phyloP scores from a whole-genome alignment of 176 grass and related monocot genomes.

The Ensete glaucum region DNA sequence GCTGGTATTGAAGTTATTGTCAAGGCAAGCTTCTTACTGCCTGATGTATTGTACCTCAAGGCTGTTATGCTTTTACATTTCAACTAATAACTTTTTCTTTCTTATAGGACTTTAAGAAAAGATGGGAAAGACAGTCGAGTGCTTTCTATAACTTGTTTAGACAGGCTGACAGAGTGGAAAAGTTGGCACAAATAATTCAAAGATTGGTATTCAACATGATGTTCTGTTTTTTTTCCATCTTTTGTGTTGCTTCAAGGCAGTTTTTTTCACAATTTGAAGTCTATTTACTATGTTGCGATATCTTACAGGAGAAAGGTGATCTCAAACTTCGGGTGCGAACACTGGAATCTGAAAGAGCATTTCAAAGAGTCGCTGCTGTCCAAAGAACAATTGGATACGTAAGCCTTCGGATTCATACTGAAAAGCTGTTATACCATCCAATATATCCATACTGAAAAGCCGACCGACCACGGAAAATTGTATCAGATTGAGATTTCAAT shows the following conservation, averaged over 20 bases:
- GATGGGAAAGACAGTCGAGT: conserved; percentile 89
- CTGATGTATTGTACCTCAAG: conserved; percentile 2
- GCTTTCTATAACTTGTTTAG: conserved; percentile 95
- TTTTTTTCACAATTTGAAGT: conserved; percentile 14
- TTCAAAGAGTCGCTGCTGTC: conserved; percentile 83
- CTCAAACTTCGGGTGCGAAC: conserved; percentile 92
- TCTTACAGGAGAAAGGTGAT: conserved; percentile 88
- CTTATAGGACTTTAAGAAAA: conserved; percentile 73
- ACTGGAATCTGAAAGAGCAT: conserved; percentile 93
- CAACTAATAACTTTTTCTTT: conserved; percentile 11
- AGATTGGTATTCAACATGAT: conserved; percentile 44
- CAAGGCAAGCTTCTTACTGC: conserved; percentile 48
- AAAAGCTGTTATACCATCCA: neutral
- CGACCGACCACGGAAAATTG: too few species aligned
- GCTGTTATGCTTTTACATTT: conserved; percentile 1
- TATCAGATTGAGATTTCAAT: too few species aligned
- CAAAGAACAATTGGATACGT: conserved; percentile 96
- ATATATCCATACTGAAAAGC: too few species aligned
- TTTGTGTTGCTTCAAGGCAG: neutral
- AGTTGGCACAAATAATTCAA: conserved; percentile 75
- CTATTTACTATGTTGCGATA: conserved; percentile 5
- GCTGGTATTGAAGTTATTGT: conserved; percentile 87
- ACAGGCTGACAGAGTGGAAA: conserved; percentile 97
- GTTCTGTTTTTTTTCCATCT: conserved; percentile 8
- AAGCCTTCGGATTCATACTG: conserved; percentile 22